Conservation (phyloP, 768 basidiomycete genomes). For the Mycena vulgaris region DNA sequence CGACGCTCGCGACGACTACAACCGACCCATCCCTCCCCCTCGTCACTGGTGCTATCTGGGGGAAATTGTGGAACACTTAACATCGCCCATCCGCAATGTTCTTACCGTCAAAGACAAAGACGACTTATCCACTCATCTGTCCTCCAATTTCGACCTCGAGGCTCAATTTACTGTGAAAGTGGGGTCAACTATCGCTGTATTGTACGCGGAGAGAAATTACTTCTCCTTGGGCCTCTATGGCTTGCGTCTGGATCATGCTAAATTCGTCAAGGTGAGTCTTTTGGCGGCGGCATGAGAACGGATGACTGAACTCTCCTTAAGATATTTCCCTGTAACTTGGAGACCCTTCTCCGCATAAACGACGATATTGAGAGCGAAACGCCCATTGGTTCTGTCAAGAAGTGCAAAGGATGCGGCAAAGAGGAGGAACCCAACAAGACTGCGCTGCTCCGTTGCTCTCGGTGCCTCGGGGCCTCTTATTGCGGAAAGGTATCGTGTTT, state of each 20-base stretch:
- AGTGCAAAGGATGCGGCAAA: constrained; percentile 35
- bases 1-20: neutral
- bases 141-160: constrained; percentile 13
- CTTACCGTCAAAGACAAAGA: constrained; percentile 23
- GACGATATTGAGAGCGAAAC: constrained; percentile 34
- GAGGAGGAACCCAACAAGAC: constrained; percentile 21
- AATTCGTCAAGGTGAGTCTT: constrained; percentile 34
- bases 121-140: neutral
- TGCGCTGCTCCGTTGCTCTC: constrained; percentile 31
- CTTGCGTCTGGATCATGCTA: constrained; percentile 29
- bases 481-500: constrained; percentile 25
- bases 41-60: constrained; percentile 39
- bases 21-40: neutral
- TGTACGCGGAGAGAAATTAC: constrained; percentile 34
- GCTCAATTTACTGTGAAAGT: constrained; percentile 29
- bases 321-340: constrained; percentile 34
- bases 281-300: too few relatives aligned
- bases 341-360: constrained; percentile 36
- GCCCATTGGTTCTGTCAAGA: constrained; percentile 8
- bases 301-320: neutral
- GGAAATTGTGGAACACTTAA: constrained; percentile 22
- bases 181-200: constrained; percentile 28
- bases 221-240: constrained; percentile 14
- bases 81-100: neutral
- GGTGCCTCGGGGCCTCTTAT: constrained; percentile 30